Base-by-base conservation (phyloP, 78 protist genomes). In the Dictyostelium discoideum region DNA sequence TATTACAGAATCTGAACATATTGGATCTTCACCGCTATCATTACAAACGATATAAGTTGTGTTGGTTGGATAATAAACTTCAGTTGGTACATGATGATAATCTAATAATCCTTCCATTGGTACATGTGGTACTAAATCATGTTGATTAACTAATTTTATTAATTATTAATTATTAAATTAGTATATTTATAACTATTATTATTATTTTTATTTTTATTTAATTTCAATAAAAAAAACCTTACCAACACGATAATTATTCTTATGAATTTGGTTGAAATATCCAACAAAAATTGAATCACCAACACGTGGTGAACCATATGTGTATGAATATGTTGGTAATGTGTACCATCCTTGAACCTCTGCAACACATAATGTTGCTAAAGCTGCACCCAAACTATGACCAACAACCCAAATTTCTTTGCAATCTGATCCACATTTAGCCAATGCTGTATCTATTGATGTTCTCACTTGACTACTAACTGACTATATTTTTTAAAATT, bases 321-420 rank as follows among this genome's bases (percentile, higher is more conserved):
- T 93, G 14, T 83, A 76, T 0, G 46, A n/a, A 67, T 78, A 85
- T 16, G 81, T 37, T 20, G 76, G 57, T 8, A 82, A 54, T 22
- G 32, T 24, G 48, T 69, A 57, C 78, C 57, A 85, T 39, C 48
- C 29, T 40, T 85, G 81, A 9, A 82, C 65, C 11, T 93, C 96
- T 4, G 92, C 86, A 39, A 85, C 60, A 54, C 85, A 65, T 20
- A 87, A 11, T 7, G 85, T 87, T 13, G 96, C 40, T 1, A 93
- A 5, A 13, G 96, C 96, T 5, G 48, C 96, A 82, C 96, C 96
- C 24, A 84, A 81, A 24, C 54, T n/a, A 16, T 80, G 96, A 78
- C 94, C 94, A 20, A 57, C 74, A 24, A 89, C 73, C 44, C 37
- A 9, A n/a, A 89, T 44, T 10, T 24, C 3, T 6, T 24, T 29